Conservation (phyloP, 148 eudicot genomes). For the Mesembryanthemum crystallinum region DNA sequence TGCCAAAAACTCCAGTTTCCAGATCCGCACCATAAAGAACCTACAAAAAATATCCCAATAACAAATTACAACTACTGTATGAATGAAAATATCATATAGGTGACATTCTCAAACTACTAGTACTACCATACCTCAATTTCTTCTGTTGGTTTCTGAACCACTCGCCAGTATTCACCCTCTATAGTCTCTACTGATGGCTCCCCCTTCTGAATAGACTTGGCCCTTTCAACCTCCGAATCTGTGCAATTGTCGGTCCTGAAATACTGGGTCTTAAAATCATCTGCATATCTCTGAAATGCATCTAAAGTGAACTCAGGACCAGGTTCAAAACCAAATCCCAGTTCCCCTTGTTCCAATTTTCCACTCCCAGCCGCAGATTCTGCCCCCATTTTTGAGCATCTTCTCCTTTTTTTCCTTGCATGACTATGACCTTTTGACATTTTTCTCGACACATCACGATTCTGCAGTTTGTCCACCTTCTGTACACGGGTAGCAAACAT, state of each 20-base stretch:
- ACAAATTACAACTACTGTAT: slow-evolving; percentile 8
- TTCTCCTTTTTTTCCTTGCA: slow-evolving; percentile 72
- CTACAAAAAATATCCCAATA: slow-evolving; percentile 32
- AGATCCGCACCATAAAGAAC: slow-evolving; percentile 97
- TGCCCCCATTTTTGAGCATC: slow-evolving; percentile 51
- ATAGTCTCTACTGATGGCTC: slow-evolving; percentile 71
- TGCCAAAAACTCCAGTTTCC: slow-evolving; percentile 93
- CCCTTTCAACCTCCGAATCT: slow-evolving; percentile 28
- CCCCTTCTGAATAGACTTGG: slow-evolving; percentile 36
- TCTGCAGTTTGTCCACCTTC: slow-evolving; percentile 90
- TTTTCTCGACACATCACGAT: slow-evolving; percentile 62
- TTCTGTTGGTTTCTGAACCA: slow-evolving; percentile 92
- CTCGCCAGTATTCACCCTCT: slow-evolving; percentile 99
- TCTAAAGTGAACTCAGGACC: slow-evolving; percentile 89
- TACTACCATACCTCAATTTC: slow-evolving; percentile 79
- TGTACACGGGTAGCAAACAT: slow-evolving; percentile 79
- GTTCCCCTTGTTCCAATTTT: slow-evolving; percentile 26
- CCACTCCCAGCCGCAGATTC: slow-evolving; percentile 44
- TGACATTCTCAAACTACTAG: slow-evolving; percentile 13
- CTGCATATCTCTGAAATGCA: slow-evolving; percentile 76
- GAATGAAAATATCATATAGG: neutral
- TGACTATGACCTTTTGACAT: slow-evolving; percentile 37
- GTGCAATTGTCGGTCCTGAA: slow-evolving; percentile 43
- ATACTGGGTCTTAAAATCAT: slow-evolving; percentile 76
- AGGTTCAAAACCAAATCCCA: slow-evolving; percentile 86